Evolutionary conservation across 176 grass and related monocot genomes (phyloP).

Genomic region (Areca catechu): DNA sequence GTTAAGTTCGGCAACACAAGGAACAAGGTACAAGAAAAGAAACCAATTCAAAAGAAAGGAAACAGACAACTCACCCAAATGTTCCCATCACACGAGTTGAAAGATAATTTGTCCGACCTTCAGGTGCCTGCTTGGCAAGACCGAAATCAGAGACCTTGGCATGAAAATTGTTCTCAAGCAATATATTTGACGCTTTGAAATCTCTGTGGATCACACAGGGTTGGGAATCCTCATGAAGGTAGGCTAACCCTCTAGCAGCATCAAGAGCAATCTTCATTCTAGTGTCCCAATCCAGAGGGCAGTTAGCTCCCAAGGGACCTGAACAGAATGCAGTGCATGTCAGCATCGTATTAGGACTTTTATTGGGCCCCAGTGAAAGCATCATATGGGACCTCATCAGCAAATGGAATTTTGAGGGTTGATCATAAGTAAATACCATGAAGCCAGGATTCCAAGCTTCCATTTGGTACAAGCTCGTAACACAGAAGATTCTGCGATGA

Average conservation of each 20-base stretch:
- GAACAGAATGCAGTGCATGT: constrained; percentile 9
- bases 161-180: constrained; percentile 93
- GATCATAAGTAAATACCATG: constrained; percentile 44
- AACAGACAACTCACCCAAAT: constrained; percentile 58
- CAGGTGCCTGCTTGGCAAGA: constrained; percentile 91
- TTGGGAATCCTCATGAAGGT: constrained; percentile 96
- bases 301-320: constrained; percentile 68
- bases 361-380: not conserved
- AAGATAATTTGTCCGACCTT: constrained; percentile 89
- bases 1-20: too few relatives aligned
- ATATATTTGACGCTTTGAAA: constrained; percentile 99
- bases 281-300: constrained; percentile 93
- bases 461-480: constrained; percentile 97
- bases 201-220: constrained; percentile 99
- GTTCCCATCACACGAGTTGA: constrained; percentile 99
- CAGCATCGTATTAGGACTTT: not conserved
- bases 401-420: too few relatives aligned
- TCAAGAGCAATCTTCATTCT: constrained; percentile 98
- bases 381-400: too few relatives aligned
- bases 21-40: too few relatives aligned
- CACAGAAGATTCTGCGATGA: constrained; percentile 78
- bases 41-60: constrained; percentile 4
- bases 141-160: constrained; percentile 99
- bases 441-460: constrained; percentile 97
- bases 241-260: constrained; percentile 90